Evolutionary conservation across 208 protist species (phyloP).

Genomic region (Zelonia costaricensis): DNA sequence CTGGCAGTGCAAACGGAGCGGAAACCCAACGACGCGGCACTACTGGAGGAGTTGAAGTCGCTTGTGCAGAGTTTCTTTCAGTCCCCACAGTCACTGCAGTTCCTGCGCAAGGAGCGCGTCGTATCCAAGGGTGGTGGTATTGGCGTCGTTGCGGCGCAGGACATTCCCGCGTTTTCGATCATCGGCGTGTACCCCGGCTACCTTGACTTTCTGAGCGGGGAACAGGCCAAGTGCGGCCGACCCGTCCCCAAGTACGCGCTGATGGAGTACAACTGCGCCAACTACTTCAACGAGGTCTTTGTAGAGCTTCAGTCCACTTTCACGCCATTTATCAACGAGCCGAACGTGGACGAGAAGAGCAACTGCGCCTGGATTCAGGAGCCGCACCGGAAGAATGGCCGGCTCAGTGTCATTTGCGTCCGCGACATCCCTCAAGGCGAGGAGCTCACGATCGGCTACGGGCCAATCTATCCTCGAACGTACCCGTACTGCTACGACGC

Average conservation of each 20-base stretch:
- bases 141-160: slow-evolving; percentile 60
- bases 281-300: slow-evolving; percentile 88
- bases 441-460: slow-evolving; percentile 87
- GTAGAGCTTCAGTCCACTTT: slow-evolving; percentile 70
- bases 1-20: slow-evolving; percentile 20
- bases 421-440: slow-evolving; percentile 64
- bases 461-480: slow-evolving; percentile 70
- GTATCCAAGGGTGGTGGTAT: slow-evolving; percentile 57
- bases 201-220: slow-evolving; percentile 59
- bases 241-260: slow-evolving; percentile 71
- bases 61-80: slow-evolving; percentile 61
- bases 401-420: slow-evolving; percentile 81
- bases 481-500: slow-evolving; percentile 86
- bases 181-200: slow-evolving; percentile 88
- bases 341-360: slow-evolving; percentile 63
- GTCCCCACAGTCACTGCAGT: slow-evolving; percentile 33
- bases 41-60: slow-evolving; percentile 33
- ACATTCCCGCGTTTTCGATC: slow-evolving; percentile 75
- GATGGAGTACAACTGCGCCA: slow-evolving; percentile 85
- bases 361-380: slow-evolving; percentile 92
- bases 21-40: slow-evolving; percentile 8
- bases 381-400: slow-evolving; percentile 43
- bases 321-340: slow-evolving; percentile 91
- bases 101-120: slow-evolving; percentile 43
- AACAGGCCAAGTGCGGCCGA: slow-evolving; percentile 76